A percentile compares a stretch with the other conserved stretches of the same genome.
Evolutionary conservation across 1,139 yeast genomes (phyloP).

Genomic region (Kodamaea arcana): DNA sequence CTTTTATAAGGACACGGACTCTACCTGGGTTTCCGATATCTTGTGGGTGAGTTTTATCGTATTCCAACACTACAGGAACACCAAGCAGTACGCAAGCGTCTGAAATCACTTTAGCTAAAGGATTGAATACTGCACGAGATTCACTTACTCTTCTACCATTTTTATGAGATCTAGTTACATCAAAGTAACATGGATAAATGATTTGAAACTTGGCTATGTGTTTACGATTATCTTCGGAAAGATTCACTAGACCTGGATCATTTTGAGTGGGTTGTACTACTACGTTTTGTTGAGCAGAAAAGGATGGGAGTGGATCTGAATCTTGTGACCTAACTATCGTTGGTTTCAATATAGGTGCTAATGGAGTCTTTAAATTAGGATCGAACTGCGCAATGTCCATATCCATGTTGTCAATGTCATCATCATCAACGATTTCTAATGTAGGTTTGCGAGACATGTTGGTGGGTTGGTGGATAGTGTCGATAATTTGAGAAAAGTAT

Average conservation of each 20-base stretch:
- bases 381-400: slow-evolving; percentile 92
- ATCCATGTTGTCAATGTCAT: slow-evolving; percentile 87
- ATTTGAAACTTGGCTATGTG: slow-evolving; percentile 67
- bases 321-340: slow-evolving; percentile 70
- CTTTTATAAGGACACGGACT: slow-evolving; percentile 66
- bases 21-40: slow-evolving; percentile 98
- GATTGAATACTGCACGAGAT: slow-evolving; percentile 73
- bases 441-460: slow-evolving; percentile 58
- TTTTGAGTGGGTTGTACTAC: slow-evolving; percentile 6
- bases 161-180: slow-evolving; percentile 64
- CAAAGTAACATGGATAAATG: slow-evolving; percentile 90
- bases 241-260: slow-evolving; percentile 5
- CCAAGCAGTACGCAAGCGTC: slow-evolving; percentile 54
- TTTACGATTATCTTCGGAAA: slow-evolving; percentile 49
- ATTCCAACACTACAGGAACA: slow-evolving; percentile 59
- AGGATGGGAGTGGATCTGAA: slow-evolving; percentile 20
- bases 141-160: slow-evolving; percentile 80
- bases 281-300: slow-evolving; percentile 16
- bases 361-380: slow-evolving; percentile 62
- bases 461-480: too few species aligned
- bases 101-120: slow-evolving; percentile 76
- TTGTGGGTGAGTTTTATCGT: slow-evolving; percentile 89
- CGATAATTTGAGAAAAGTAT: too few species aligned
- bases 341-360: slow-evolving; percentile 61
- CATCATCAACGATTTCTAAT: slow-evolving; percentile 82